Percentiles rank a stretch among this genome's conserved stretches.
Evolutionary conservation across 225 moss, liverwort and hornwort species (phyloP).

Genomic region (Thuidium tamariscinum): DNA sequence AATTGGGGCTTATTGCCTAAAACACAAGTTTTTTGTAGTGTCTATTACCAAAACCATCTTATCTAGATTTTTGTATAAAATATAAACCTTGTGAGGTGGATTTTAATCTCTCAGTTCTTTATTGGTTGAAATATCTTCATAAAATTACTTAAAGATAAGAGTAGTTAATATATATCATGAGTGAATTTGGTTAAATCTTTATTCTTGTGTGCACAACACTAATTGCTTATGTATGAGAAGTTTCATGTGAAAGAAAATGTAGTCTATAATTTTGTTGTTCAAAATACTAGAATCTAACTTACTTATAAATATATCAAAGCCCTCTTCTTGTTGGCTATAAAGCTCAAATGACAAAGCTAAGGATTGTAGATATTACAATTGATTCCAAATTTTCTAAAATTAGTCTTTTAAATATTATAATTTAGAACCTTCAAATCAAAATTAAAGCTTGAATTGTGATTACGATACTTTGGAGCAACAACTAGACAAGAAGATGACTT

Average conservation of each 20-base stretch:
- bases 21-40: no score
- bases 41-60: neutral
- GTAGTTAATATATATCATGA: neutral
- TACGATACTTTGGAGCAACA: neutral
- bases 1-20: no score
- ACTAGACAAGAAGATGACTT: neutral
- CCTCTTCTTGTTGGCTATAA: rapidly evolving
- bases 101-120: neutral
- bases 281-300: neutral
- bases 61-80: neutral
- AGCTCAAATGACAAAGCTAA: neutral
- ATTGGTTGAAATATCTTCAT: no score
- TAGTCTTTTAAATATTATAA: neutral
- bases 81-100: neutral
- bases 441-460: neutral
- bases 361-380: neutral
- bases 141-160: no score
- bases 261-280: neutral
- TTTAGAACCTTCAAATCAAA: neutral
- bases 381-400: no score
- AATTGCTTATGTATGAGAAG: neutral
- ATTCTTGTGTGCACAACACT: neutral
- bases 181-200: neutral
- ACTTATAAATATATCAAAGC: no score
- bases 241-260: neutral